Conservation (phyloP, 2,329 filamentous ascomycete species). For the Fusarium tupiense region DNA sequence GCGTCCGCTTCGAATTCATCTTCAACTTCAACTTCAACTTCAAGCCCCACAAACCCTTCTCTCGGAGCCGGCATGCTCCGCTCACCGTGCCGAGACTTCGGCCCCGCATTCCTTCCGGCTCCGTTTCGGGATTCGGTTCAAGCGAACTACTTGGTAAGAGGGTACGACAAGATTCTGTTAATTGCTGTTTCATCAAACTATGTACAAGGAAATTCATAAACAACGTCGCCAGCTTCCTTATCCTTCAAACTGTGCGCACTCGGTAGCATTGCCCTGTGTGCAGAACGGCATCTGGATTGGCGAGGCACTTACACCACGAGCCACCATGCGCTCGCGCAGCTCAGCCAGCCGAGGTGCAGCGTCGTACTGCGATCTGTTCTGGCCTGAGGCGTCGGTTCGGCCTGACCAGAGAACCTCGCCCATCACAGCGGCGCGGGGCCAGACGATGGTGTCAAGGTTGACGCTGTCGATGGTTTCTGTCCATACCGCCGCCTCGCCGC, state of each 20-base stretch:
- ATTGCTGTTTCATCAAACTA: conserved; percentile 6
- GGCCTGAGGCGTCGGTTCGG: conserved; percentile 68
- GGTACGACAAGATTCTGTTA: neutral
- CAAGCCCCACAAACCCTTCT: neutral
- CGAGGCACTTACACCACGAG: conserved; percentile 69
- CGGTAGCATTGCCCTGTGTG: conserved; percentile 43
- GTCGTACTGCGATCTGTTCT: conserved; percentile 76
- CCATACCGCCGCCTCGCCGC: conserved; percentile 86
- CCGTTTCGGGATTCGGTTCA: neutral
- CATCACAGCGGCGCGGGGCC: conserved; percentile 79
- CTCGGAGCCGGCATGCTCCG: neutral
- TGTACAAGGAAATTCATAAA: neutral
- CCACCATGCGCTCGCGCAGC: conserved; percentile 79
- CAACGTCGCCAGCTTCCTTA: neutral
- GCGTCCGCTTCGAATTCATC: neutral
- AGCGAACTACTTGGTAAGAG: neutral
- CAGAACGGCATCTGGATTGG: conserved; percentile 73
- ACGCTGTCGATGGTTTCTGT: conserved; percentile 79
- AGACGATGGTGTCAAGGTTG: conserved; percentile 80
- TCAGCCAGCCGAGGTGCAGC: conserved; percentile 76
- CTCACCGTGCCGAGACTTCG: conserved; percentile 9
- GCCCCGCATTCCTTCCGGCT: conserved; percentile 25
- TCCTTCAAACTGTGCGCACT: conserved; percentile 36
- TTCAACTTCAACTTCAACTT: neutral
- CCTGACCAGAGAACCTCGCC: conserved; percentile 87